Percentiles rank a stretch among this genome's conserved stretches.
Evolutionary conservation across 345 rosid genomes (phyloP).

Genomic region (Aethionema arabicum): DNA sequence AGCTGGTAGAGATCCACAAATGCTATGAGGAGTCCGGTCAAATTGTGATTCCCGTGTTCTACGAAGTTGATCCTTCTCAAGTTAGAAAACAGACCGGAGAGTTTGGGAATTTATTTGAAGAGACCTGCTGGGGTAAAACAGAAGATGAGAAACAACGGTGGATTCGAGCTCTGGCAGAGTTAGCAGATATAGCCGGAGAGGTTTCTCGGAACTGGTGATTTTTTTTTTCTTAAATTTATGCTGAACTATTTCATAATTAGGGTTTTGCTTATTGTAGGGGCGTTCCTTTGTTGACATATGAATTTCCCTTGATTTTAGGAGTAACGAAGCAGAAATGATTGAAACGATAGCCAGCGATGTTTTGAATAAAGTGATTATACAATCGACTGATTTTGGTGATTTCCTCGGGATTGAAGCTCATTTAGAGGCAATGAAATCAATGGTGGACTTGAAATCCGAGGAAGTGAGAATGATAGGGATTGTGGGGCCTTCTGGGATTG

Average conservation of each 20-base stretch:
- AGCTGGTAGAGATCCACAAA: constrained; percentile 15
- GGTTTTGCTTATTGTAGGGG: background rate
- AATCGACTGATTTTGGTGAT: background rate
- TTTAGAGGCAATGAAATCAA: background rate
- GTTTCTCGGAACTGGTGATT: constrained; percentile 4
- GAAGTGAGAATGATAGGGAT: constrained; percentile 35
- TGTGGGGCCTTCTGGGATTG: constrained; percentile 42
- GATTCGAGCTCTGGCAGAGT: background rate
- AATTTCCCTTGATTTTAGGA: constrained; percentile 6
- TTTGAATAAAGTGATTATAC: constrained; percentile 6
- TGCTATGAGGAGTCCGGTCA: background rate
- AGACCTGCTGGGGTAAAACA: constrained; percentile 7
- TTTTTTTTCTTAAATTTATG: background rate
- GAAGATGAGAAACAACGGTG: constrained; percentile 1
- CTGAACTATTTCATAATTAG: background rate
- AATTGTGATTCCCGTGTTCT: constrained; percentile 23
- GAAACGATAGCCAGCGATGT: constrained; percentile 21
- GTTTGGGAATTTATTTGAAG: background rate
- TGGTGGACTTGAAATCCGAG: background rate
- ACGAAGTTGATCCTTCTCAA: constrained; percentile 22
- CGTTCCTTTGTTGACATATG: background rate
- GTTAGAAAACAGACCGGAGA: constrained; percentile 14
- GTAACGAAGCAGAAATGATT: constrained; percentile 20
- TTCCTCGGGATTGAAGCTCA: constrained; percentile 30
- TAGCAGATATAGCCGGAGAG: constrained; percentile 25